Percentiles rank a stretch among this genome's conserved stretches.
phyloP scores from a whole-genome alignment of 345 rosid species.

The Citrus medica region DNA sequence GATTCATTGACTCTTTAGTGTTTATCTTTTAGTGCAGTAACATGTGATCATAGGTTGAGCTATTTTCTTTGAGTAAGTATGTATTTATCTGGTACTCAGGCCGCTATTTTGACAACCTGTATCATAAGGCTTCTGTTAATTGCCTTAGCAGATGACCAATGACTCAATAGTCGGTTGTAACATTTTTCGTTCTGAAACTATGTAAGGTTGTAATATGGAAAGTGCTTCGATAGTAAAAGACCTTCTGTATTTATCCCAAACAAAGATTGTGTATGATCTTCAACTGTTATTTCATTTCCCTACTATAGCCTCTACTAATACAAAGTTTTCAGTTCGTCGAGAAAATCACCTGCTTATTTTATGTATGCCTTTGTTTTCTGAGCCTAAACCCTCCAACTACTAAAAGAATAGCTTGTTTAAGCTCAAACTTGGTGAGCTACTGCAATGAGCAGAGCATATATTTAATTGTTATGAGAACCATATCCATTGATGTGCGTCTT shows the following conservation, averaged over 20 bases:
- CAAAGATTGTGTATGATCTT: neutral
- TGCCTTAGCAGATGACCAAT: neutral
- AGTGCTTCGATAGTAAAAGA: neutral
- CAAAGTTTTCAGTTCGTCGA: neutral
- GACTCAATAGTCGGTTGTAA: too few species aligned
- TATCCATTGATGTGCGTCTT: conserved; percentile 52
- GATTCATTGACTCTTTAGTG: neutral
- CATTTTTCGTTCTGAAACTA: neutral
- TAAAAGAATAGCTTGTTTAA: neutral
- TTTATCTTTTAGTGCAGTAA: neutral
- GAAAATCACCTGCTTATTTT: neutral
- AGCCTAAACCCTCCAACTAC: neutral
- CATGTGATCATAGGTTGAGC: neutral
- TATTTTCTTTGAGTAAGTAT: neutral
- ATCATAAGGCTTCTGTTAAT: neutral
- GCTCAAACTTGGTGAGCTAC: neutral
- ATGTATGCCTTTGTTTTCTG: neutral
- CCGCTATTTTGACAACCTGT: neutral
- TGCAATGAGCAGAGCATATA: neutral
- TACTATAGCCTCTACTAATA: neutral
- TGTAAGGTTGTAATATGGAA: neutral
- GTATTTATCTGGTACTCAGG: neutral
- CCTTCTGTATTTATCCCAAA: neutral
- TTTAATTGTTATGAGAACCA: conserved; percentile 11
- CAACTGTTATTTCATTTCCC: neutral